These are phyloP conservation scores for Stagonosporopsis vannaccii DNA, from an alignment of 2,329 filamentous ascomycete species.

Conservation along the genomic window DNA sequence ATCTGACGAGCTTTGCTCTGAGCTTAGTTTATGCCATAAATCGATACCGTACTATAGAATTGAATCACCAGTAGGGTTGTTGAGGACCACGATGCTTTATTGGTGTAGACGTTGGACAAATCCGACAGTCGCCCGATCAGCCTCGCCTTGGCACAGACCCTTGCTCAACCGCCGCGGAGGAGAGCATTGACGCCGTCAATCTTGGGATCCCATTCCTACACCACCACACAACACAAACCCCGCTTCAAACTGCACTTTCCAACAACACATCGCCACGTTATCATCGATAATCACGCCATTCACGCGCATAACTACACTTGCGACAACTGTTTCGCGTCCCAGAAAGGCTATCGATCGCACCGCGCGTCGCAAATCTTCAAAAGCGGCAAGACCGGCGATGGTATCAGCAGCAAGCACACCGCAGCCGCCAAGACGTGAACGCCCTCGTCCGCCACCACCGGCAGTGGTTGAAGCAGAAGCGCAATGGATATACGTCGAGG, in stretches of 20 bases:
- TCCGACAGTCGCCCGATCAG: neutral
- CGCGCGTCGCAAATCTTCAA: slow-evolving; percentile 3
- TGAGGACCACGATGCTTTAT: too few relatives aligned
- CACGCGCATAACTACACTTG: neutral
- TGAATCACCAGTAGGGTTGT: too few relatives aligned
- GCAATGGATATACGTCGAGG: slow-evolving; percentile 90
- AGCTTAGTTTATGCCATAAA: too few relatives aligned
- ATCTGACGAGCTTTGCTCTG: too few relatives aligned
- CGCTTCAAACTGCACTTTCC: neutral
- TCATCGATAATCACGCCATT: neutral
- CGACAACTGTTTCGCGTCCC: neutral
- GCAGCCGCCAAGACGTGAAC: slow-evolving; percentile 36
- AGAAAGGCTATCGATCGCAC: neutral
- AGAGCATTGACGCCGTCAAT: slow-evolving; percentile 16
- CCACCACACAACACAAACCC: slow-evolving; percentile 7
- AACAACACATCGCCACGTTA: neutral
- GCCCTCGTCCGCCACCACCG: slow-evolving; percentile 48
- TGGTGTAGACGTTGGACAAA: neutral
- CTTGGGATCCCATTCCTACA: neutral
- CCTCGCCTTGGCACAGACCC: slow-evolving; percentile 9
- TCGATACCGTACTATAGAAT: too few relatives aligned
- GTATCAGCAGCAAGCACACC: slow-evolving; percentile 36
- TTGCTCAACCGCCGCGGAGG: slow-evolving; percentile 16
- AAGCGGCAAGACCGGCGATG: slow-evolving; percentile 28
- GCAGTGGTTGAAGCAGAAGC: slow-evolving; percentile 64